phyloP scores from a whole-genome alignment of 495 filamentous ascomycete genomes.

The Lophium mytilinum region DNA sequence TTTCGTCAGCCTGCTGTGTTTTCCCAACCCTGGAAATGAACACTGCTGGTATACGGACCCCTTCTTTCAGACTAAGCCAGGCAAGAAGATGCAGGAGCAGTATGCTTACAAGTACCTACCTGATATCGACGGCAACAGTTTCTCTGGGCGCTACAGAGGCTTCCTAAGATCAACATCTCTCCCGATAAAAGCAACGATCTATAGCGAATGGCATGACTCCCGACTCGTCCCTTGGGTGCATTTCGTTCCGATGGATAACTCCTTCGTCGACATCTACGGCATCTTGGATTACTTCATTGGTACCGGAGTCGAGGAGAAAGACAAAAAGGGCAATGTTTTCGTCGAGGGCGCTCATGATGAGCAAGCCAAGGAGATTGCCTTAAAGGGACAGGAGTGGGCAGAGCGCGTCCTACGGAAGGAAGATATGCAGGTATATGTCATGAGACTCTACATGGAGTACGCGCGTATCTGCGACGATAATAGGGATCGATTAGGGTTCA shows the following conservation, averaged over 20 bases:
- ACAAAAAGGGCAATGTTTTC: not conserved
- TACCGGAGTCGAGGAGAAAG: not conserved
- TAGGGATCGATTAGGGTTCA: conserved; percentile 18
- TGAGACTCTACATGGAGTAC: conserved; percentile 25
- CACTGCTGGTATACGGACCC: conserved; percentile 28
- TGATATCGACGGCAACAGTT: conserved; percentile 36
- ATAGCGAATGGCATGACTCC: conserved; percentile 36
- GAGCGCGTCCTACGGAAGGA: conserved; percentile 22
- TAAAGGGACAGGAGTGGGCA: conserved; percentile 22
- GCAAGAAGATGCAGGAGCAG: conserved; percentile 27
- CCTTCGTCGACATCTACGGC: conserved; percentile 65
- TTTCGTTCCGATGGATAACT: conserved; percentile 75
- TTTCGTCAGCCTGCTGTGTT: conserved; percentile 32
- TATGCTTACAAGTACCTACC: conserved; percentile 35
- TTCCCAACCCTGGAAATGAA: conserved; percentile 13
- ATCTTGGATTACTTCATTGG: conserved; percentile 78
- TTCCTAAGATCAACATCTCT: conserved; percentile 30
- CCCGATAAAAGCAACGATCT: conserved; percentile 37
- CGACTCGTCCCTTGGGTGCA: conserved; percentile 34
- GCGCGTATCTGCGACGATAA: conserved; percentile 20
- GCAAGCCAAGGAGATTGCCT: conserved; percentile 22
- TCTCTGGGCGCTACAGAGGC: conserved; percentile 32
- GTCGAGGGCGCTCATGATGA: conserved; percentile 16
- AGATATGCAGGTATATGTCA: conserved; percentile 26
- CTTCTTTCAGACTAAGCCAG: conserved; percentile 21